Base-by-base conservation (phyloP, 176 grass and related monocot species). In the Aegilops longissima region DNA sequence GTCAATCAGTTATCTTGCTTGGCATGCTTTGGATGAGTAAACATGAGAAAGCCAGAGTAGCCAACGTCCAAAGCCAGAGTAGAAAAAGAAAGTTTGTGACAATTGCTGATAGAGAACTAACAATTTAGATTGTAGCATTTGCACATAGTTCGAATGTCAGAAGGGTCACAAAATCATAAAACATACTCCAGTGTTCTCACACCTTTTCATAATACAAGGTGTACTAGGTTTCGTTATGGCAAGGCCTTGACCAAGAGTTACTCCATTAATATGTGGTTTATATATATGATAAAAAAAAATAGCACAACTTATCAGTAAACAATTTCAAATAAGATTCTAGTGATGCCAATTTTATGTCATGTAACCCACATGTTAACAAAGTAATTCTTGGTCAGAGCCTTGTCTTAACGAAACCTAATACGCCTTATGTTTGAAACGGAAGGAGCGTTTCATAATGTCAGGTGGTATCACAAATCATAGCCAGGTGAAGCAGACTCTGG, bases 11-110 rank as follows among this genome's bases (percentile, higher is more conserved):
- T 40, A n/a, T 49, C 25, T 87, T 69, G 76, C 76, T 84, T 84
- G 59, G 6, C 76, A 91, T 51, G 25, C 68, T 76, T 78, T 61
- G 54, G 69, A 91, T 69, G 81, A 91, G 85, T 90, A 59, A 36
- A 68, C 44, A 51, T 75, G 76, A 87, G 67, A 83, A 73, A 89
- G 74, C 34, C 44, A 58, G 11, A 30, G 73, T 73, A 33, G 34
- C 45, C 34, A 79, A 66, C n/a, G 38, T 87, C 11, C 45, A 45
- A 90, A 35, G 44, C 29, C 51, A 54, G 16, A 54, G 16, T 54
- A 54, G 58, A 21, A 66, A 39, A 36, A 64, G 8, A 18, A 47
- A 44, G 18, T 69, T 67, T 17, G 12, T 59, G 3, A 14, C 58
- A 56, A 14, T 72, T 20, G 73, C 4, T 49, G 70, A 10, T 58